These are phyloP conservation scores for Aspergillus neotritici DNA, from an alignment of 2,329 filamentous ascomycete species.

Conservation along the genomic window DNA sequence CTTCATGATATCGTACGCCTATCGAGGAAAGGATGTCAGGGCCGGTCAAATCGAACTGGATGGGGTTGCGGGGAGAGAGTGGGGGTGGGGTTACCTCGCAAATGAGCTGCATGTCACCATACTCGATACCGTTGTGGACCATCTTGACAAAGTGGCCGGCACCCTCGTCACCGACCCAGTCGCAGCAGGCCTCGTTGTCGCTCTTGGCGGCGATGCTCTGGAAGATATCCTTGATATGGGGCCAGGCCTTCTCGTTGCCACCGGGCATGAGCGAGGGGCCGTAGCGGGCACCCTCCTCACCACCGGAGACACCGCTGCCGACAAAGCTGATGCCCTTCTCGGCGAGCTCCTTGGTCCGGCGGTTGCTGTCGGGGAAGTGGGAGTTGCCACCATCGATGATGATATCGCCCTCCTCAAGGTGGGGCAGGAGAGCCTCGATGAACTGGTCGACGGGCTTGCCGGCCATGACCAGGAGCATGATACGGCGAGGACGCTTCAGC, in stretches of 20 bases:
- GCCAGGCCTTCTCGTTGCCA: slow-evolving; percentile 97
- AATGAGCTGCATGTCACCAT: slow-evolving; percentile 99
- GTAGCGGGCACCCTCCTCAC: slow-evolving; percentile 97
- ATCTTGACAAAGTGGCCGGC: slow-evolving; percentile 99
- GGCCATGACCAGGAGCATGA: slow-evolving; percentile 99
- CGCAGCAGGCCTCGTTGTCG: slow-evolving; percentile 94
- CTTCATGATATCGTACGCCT: slow-evolving; percentile 99
- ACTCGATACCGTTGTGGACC: slow-evolving; percentile 99
- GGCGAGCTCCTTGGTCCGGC: slow-evolving; percentile 82
- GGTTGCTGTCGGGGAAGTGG: slow-evolving; percentile 98
- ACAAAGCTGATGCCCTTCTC: slow-evolving; percentile 91
- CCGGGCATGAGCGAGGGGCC: slow-evolving; percentile 98
- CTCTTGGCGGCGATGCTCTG: slow-evolving; percentile 97
- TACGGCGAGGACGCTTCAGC: slow-evolving; percentile 92
- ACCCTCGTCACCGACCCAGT: slow-evolving; percentile 99
- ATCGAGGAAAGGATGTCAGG: slow-evolving; percentile 4
- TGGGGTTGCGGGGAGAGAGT: neutral
- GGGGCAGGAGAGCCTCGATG: slow-evolving; percentile 88
- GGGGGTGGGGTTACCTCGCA: slow-evolving; percentile 89
- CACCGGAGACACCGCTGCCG: slow-evolving; percentile 94
- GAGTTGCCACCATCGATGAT: slow-evolving; percentile 99
- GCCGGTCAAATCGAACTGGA: neutral
- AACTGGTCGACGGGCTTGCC: slow-evolving; percentile 97
- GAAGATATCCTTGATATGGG: slow-evolving; percentile 97
- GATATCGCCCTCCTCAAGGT: slow-evolving; percentile 83